These are phyloP conservation scores for Aeminium ludgeri DNA, from an alignment of 495 filamentous ascomycete species.

Conservation along the genomic window DNA sequence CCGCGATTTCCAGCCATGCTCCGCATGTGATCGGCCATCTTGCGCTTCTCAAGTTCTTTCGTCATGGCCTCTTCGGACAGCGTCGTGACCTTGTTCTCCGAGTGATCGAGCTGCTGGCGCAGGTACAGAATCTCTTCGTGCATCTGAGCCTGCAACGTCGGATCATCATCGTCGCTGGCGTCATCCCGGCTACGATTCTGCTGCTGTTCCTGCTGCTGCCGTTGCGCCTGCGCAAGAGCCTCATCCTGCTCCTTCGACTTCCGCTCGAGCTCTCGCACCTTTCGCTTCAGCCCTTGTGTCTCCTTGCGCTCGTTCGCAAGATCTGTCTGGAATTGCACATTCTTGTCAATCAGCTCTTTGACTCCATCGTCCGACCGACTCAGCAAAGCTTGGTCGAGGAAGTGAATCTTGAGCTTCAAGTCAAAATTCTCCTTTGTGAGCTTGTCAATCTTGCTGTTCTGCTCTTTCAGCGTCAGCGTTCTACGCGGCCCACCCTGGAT, in stretches of 20 bases:
- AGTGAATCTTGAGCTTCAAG: conserved; percentile 93
- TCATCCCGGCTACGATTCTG: conserved; percentile 24
- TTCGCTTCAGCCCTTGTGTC: conserved; percentile 59
- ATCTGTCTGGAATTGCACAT: conserved; percentile 83
- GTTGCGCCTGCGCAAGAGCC: conserved; percentile 34
- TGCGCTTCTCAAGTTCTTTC: conserved; percentile 64
- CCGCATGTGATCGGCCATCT: conserved; percentile 61
- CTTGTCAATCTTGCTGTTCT: conserved; percentile 88
- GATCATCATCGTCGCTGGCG: conserved; percentile 32
- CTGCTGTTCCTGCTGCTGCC: conserved; percentile 26
- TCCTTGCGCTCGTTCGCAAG: conserved; percentile 77
- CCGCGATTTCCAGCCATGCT: conserved; percentile 46
- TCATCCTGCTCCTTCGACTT: conserved; percentile 58
- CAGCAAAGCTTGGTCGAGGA: conserved; percentile 81
- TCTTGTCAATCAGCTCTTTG: conserved; percentile 93
- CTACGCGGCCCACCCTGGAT: conserved; percentile 36
- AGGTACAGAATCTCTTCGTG: conserved; percentile 75
- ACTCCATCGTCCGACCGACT: conserved; percentile 89
- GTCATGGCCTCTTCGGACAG: conserved; percentile 56
- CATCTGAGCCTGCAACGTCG: conserved; percentile 50
- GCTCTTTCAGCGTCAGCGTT: conserved; percentile 86
- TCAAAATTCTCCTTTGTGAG: conserved; percentile 95
- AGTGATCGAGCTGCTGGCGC: conserved; percentile 66
- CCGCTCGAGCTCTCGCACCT: conserved; percentile 72
- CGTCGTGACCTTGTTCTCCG: conserved; percentile 66